These are phyloP conservation scores for Wickerhamiella sergipiensis DNA, from an alignment of 805 yeast genomes.

Conservation along the genomic window DNA sequence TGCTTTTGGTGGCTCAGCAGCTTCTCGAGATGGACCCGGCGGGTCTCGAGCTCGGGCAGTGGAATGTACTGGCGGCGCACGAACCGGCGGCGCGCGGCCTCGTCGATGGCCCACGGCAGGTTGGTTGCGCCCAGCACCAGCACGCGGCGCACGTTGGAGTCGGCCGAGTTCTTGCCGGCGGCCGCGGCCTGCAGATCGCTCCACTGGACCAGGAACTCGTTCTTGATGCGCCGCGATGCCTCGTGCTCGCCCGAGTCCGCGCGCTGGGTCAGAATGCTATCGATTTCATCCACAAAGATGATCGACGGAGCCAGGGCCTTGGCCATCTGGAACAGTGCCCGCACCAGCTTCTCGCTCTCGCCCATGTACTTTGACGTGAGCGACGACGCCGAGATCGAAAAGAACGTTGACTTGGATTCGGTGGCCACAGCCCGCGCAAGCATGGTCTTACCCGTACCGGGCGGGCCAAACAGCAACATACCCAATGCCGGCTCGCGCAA, in stretches of 20 bases:
- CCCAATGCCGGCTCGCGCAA: constrained; percentile 90
- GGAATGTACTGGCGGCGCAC: constrained; percentile 89
- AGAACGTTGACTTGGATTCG: constrained; percentile 85
- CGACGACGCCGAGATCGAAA: constrained; percentile 81
- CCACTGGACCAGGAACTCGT: constrained; percentile 92
- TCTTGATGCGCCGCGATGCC: constrained; percentile 77
- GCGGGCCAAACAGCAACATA: constrained; percentile 94
- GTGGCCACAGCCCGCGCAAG: constrained; percentile 93
- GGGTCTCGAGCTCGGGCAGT: constrained; percentile 74
- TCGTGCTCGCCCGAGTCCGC: constrained; percentile 71
- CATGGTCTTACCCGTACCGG: constrained; percentile 99
- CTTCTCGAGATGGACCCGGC: constrained; percentile 55
- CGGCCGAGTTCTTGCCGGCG: constrained; percentile 49
- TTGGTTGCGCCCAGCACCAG: constrained; percentile 90
- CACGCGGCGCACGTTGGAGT: constrained; percentile 45
- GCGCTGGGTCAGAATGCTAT: constrained; percentile 71
- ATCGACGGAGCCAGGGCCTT: constrained; percentile 80
- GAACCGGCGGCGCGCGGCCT: constrained; percentile 89
- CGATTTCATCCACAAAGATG: constrained; percentile 92
- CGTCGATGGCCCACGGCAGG: constrained; percentile 91
- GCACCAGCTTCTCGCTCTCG: constrained; percentile 84
- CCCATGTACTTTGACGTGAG: constrained; percentile 74
- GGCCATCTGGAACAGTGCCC: constrained; percentile 77
- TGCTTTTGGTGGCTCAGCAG: constrained; percentile 61
- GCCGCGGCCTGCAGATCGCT: constrained; percentile 81